These are phyloP conservation scores for Bacterosira constricta DNA, from an alignment of 108 stramenopile species.

Conservation along the genomic window DNA sequence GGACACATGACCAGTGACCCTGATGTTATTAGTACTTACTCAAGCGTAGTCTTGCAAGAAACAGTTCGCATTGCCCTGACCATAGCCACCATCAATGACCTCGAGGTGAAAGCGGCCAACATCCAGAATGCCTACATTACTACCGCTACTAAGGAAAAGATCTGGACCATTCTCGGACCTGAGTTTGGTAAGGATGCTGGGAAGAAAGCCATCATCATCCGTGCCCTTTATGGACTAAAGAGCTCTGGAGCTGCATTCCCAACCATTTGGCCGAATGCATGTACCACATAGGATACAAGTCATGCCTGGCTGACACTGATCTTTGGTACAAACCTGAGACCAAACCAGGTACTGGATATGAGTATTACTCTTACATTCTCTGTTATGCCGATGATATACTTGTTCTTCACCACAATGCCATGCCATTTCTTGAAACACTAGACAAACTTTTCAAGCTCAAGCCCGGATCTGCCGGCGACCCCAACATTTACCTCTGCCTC, in stretches of 20 bases:
- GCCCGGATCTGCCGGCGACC: constrained; percentile 36
- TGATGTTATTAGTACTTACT: constrained; percentile 20
- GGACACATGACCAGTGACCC: constrained; percentile 52
- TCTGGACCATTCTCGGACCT: constrained; percentile 15
- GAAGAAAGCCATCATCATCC: constrained; percentile 8
- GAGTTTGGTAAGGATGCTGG: constrained; percentile 38
- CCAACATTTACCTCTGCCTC: constrained; percentile 45
- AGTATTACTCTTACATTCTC: constrained; percentile 44
- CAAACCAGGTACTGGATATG: neutral
- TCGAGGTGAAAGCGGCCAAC: constrained; percentile 36
- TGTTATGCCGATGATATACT: constrained; percentile 30
- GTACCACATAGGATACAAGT: constrained; percentile 18
- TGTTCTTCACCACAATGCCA: constrained; percentile 29
- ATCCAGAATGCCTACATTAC: constrained; percentile 36
- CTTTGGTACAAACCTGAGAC: constrained; percentile 36
- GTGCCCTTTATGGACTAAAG: constrained; percentile 40
- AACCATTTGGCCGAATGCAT: constrained; percentile 32
- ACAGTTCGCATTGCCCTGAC: constrained; percentile 52
- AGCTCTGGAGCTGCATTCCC: constrained; percentile 19
- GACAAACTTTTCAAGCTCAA: neutral
- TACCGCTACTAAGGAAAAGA: constrained; percentile 25
- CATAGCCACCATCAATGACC: constrained; percentile 44
- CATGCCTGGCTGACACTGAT: constrained; percentile 44
- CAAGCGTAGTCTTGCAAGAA: constrained; percentile 44
- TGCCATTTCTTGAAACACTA: constrained; percentile 19